These are phyloP conservation scores for Saccharomycopsis fermentans DNA, from an alignment of 805 yeast species.

Conservation along the genomic window DNA sequence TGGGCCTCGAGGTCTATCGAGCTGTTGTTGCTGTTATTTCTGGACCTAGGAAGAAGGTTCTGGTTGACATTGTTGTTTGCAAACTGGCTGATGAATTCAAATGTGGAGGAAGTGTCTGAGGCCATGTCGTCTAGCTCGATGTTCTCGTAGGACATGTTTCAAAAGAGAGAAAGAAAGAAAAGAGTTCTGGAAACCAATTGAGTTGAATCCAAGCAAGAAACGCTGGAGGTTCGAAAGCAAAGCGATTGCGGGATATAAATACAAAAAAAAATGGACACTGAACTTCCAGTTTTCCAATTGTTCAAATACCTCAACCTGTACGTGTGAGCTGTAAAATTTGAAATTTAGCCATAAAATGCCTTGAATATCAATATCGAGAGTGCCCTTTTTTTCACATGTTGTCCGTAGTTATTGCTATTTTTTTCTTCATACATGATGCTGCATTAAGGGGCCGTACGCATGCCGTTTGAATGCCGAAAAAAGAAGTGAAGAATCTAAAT, in stretches of 20 bases:
- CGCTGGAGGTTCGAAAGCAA: neutral
- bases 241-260: neutral
- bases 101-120: constrained; percentile 14
- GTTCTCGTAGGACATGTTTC: constrained; percentile 1
- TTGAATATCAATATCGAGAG: neutral
- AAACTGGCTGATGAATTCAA: constrained; percentile 20
- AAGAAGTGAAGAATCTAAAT: neutral
- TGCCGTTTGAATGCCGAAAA: constrained; percentile 1
- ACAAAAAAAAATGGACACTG: neutral
- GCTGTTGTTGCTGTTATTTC: constrained; percentile 14
- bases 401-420: neutral
- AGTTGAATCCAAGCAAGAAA: neutral
- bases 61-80: constrained; percentile 21
- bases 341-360: neutral
- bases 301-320: neutral
- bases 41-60: constrained; percentile 14
- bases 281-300: neutral
- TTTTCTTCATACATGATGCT: neutral
- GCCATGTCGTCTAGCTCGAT: constrained; percentile 5
- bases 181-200: neutral
- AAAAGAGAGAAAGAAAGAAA: neutral
- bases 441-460: constrained; percentile 1
- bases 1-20: neutral
- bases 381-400: neutral
- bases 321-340: neutral